Conservation (phyloP, 148 eudicot species). For the Fallopia convolvulus region DNA sequence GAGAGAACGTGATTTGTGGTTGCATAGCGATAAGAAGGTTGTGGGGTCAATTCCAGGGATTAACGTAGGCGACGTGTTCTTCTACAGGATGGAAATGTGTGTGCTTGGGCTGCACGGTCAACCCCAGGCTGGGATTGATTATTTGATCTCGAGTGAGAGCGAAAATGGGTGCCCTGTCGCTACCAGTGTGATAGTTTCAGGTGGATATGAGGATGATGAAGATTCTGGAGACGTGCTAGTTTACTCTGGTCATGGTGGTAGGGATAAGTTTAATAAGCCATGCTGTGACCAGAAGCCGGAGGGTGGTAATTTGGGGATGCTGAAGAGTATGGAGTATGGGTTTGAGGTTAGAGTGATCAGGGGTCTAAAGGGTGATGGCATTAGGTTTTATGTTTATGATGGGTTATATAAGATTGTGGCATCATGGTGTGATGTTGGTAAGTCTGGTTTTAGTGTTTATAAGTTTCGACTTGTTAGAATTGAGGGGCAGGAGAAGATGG, state of each 20-base stretch:
- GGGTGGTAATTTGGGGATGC: constrained; percentile 73
- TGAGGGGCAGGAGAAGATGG: constrained; percentile 82
- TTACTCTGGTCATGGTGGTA: constrained; percentile 92
- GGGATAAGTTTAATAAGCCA: constrained; percentile 49
- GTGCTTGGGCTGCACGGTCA: constrained; percentile 87
- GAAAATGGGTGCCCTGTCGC: constrained; percentile 90
- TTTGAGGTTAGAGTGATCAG: constrained; percentile 88
- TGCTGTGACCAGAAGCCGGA: constrained; percentile 64
- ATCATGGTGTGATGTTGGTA: constrained; percentile 82
- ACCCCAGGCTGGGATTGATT: constrained; percentile 84
- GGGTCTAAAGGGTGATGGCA: constrained; percentile 62
- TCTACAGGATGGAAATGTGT: constrained; percentile 76
- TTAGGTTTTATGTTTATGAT: constrained; percentile 86
- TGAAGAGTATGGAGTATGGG: constrained; percentile 86
- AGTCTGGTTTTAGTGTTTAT: constrained; percentile 87
- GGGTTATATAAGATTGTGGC: constrained; percentile 69
- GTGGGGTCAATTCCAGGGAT: constrained; percentile 88
- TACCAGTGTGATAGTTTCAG: constrained; percentile 77
- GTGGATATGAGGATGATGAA: constrained; percentile 92
- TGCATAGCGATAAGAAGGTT: constrained; percentile 67
- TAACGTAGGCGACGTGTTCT: constrained; percentile 70
- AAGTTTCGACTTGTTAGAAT: constrained; percentile 67
- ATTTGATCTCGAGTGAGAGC: constrained; percentile 56
- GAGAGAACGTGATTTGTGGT: constrained; percentile 63
- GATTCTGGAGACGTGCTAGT: constrained; percentile 71